Evolutionary conservation across 2,329 filamentous ascomycete genomes (phyloP).

Genomic region (Hansfordia pulvinata): DNA sequence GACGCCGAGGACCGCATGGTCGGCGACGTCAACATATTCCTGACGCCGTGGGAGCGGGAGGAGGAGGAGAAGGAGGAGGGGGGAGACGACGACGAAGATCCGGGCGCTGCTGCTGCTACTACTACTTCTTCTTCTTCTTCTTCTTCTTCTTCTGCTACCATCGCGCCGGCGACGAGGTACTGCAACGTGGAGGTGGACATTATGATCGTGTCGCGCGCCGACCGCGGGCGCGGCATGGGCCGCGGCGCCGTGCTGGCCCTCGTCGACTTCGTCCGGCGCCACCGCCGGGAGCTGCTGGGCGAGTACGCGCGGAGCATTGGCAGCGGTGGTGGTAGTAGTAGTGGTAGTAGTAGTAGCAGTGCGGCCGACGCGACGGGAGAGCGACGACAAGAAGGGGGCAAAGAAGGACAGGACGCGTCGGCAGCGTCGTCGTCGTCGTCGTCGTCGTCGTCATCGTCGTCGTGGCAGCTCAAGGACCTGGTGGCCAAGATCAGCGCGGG

Average conservation of each 20-base stretch:
- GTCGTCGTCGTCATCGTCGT: no score
- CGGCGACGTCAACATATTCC: slow-evolving; percentile 72
- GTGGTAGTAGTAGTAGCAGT: slow-evolving; percentile 20
- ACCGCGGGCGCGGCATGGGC: slow-evolving; percentile 52
- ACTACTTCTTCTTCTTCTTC: no score
- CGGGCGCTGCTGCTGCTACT: slow-evolving; percentile 6
- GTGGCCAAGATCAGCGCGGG: slow-evolving; percentile 45
- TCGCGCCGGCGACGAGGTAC: slow-evolving; percentile 5
- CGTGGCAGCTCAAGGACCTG: slow-evolving; percentile 27
- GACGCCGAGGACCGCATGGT: slow-evolving; percentile 49
- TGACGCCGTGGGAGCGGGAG: slow-evolving; percentile 45
- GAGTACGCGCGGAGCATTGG: slow-evolving; percentile 29
- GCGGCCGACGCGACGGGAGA: slow-evolving; percentile 9
- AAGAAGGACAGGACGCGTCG: slow-evolving; percentile 1
- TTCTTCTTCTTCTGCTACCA: no score
- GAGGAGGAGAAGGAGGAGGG: slow-evolving; percentile 19
- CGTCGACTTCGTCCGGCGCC: slow-evolving; percentile 48
- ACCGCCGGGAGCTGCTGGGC: slow-evolving; percentile 37
- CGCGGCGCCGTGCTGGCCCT: slow-evolving; percentile 52
- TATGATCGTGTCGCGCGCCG: slow-evolving; percentile 56
- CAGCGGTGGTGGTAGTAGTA: background rate
- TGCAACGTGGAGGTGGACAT: slow-evolving; percentile 66
- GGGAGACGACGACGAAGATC: slow-evolving; percentile 10
- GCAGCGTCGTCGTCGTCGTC: no score
- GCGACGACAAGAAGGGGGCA: slow-evolving; percentile 1